Evolutionary conservation across 2,329 filamentous ascomycete species (phyloP), one percentile per base, ranked within the genome.

Genomic region (Botryotinia narcissicola): DNA sequence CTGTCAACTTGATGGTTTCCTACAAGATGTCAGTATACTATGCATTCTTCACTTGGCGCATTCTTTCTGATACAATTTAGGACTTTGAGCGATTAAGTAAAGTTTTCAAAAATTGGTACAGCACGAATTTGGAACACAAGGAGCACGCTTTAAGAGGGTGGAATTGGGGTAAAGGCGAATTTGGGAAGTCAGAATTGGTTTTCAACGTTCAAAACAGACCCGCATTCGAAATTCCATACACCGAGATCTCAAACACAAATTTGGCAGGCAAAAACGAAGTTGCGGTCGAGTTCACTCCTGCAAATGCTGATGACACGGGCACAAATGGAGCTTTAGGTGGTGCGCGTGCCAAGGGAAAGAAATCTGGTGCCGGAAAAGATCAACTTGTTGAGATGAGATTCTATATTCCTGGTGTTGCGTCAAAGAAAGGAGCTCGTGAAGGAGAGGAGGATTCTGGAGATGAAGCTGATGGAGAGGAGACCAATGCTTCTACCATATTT

Each of bases 161-260:
- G 96, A 99, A 99, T 83, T 99, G 96, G 97, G 96, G 96, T 80
- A 99, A 98, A 84, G 93, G 94, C 76, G 96, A 99, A 80, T 97
- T 99, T 82, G 92, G 92, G 75, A 97, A 98, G 84, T 92, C 94
- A 72, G 96, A 99, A 85, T 89, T 99, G 73, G 89, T 93, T 44
- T 99, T 99, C 87, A 98, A 95, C 82, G 96, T 99, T 54, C 94
- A 97, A 82, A 99, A 98, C 83, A 91, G 94, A 79, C 96, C 96
- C 4, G 93, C 95, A 8, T 99, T 99, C 82, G 96, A 98, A 83
- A 91, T 99, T 8, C 95, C 97, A 20, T 99, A 98, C 85, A 93
- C 94, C 64, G 96, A 99, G 83, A 97, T 99, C 78, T 95, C 93
- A 73, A 99, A 99, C 84, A 98, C 96, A 74, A 99, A 99, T 83